Evolutionary conservation across 2,329 filamentous ascomycete species (phyloP).

Genomic region (Aspergillus carbonarius): DNA sequence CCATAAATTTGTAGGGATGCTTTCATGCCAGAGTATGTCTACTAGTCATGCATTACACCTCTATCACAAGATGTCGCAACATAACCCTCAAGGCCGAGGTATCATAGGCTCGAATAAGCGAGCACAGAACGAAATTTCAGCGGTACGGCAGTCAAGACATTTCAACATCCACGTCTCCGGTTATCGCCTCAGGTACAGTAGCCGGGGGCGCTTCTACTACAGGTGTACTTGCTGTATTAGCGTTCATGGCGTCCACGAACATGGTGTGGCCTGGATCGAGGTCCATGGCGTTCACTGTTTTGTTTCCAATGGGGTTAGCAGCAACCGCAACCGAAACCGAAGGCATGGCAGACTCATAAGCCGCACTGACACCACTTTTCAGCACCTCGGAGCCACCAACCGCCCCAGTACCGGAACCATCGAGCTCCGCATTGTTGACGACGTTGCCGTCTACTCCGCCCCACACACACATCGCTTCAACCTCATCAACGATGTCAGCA

Average conservation of each 20-base stretch:
- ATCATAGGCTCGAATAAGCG: neutral
- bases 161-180: slow-evolving; percentile 31
- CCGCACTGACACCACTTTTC: slow-evolving; percentile 33
- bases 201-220: slow-evolving; percentile 14
- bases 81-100: neutral
- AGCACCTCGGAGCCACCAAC: slow-evolving; percentile 32
- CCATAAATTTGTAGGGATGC: neutral
- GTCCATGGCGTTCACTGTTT: slow-evolving; percentile 13
- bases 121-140: neutral
- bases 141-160: slow-evolving; percentile 23
- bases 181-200: slow-evolving; percentile 15
- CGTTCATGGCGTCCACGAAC: slow-evolving; percentile 26
- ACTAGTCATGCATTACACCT: neutral
- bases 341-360: slow-evolving; percentile 27
- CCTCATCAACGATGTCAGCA: slow-evolving; percentile 91
- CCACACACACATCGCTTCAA: slow-evolving; percentile 70
- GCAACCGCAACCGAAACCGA: slow-evolving; percentile 2
- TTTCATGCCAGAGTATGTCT: neutral
- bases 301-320: slow-evolving; percentile 23
- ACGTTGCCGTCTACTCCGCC: slow-evolving; percentile 37
- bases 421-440: slow-evolving; percentile 28
- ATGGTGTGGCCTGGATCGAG: slow-evolving; percentile 15
- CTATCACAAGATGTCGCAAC: neutral
- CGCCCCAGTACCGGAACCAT: slow-evolving; percentile 26
- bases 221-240: slow-evolving; percentile 25